These are phyloP conservation scores for Paraphaeosphaeria minitans DNA, from an alignment of 2,329 filamentous ascomycete species.

Conservation along the genomic window DNA sequence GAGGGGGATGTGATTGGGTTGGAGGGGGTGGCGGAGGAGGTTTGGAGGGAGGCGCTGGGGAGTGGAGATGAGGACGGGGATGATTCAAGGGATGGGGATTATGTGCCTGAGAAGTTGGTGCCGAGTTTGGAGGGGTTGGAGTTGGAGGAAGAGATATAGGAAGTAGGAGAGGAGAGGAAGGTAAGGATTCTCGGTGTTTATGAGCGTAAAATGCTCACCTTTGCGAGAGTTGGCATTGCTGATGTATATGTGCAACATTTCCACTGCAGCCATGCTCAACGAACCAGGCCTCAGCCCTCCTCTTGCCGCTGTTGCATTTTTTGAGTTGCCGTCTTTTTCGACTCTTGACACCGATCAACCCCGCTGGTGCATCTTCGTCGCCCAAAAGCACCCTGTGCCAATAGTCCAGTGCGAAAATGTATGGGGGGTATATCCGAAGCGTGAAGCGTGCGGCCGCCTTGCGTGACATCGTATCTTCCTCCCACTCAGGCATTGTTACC, in stretches of 20 bases:
- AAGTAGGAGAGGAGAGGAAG: no score
- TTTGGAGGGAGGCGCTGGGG: conserved; percentile 28
- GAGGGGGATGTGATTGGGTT: conserved; percentile 6
- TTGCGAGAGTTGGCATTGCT: no score
- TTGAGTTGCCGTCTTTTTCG: background rate
- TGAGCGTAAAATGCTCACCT: no score
- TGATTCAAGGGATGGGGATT: conserved; percentile 11
- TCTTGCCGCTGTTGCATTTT: background rate
- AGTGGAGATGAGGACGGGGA: conserved; percentile 16
- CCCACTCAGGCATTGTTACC: background rate
- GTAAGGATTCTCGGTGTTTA: no score
- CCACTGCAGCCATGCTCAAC: background rate
- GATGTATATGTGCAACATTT: no score
- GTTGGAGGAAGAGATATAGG: background rate
- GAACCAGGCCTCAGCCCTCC: background rate
- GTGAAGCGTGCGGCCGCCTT: background rate
- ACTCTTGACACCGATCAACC: background rate
- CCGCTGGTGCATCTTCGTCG: background rate
- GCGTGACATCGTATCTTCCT: background rate
- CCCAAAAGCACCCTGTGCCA: background rate
- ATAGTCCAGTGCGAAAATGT: background rate
- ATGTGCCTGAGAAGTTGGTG: conserved; percentile 8
- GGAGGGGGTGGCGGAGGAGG: conserved; percentile 13
- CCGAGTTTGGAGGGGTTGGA: conserved; percentile 1
- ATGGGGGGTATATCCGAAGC: conserved; percentile 1